Base-by-base conservation (phyloP, 2,329 filamentous ascomycete genomes). In the Biscogniauxia mediterranea region DNA sequence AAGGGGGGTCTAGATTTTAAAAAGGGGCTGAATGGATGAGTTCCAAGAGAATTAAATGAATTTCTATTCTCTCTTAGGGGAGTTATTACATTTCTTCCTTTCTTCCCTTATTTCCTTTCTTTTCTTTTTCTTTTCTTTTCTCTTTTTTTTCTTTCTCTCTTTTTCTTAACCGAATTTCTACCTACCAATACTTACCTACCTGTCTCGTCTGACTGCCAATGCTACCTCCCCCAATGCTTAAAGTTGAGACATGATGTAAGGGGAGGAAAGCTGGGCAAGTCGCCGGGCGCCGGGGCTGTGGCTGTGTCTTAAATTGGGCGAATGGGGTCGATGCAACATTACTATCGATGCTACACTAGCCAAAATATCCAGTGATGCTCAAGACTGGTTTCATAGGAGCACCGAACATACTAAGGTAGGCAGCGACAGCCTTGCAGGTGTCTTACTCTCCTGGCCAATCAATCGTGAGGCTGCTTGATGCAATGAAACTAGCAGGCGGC, bases 401-500 rank as follows among this genome's bases (percentile, higher is more conserved):
- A 46, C 17, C 38, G 38, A 46, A 15, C 5, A 11, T 11, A n/a
- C n/a, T n/a, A n/a, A n/a, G n/a, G n/a, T n/a, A 46, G 17, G 38
- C 38, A 15, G 38, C 15, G 38, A 11, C 38, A 46, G 38, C 38
- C 38, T 46, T 46, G 13, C 38, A 50, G 19, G 54, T 32, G 46
- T 20, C 49, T 52, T 42, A 50, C 51, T 17, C 26, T 20, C 8
- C 17, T 15, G 26, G 21, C 56, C 49, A 51, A 52, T 52, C 19
- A 42, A 23, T n/a, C 49, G 21, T 21, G 13, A 25, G 32, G 11
- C 56, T 17, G 25, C 26, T 28, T 38, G 17, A 38, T 21, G 56
- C 49, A 52, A 53, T 57, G 49, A 52, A 26, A 57, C 56, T 9
- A 46, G 26, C 19, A n/a, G 49, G 56, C 56, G 56, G 49, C 56